phyloP scores from a whole-genome alignment of 2,329 filamentous ascomycete genomes.

The Cladosporium phlei region DNA sequence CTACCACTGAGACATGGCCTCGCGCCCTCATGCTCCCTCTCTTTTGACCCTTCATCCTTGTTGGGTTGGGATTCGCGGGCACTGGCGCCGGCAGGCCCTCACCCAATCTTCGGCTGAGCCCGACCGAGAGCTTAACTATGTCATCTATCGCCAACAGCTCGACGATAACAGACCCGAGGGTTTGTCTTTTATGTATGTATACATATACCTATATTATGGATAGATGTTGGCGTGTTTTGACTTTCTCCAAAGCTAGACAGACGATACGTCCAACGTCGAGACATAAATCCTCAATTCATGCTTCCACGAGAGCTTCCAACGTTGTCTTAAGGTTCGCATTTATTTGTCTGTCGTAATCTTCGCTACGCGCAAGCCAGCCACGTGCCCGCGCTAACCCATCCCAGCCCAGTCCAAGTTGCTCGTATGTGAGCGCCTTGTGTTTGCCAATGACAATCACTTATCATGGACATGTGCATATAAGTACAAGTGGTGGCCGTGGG shows the following conservation, averaged over 20 bases:
- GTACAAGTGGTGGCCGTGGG: constrained; percentile 1
- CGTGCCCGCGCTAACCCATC: constrained; percentile 4
- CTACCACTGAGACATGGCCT: no score
- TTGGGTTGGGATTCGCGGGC: constrained; percentile 6
- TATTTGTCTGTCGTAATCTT: constrained; percentile 9
- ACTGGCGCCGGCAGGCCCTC: neutral
- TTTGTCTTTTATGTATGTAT: no score
- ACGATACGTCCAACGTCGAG: no score
- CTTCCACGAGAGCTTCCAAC: no score
- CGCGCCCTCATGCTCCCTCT: no score
- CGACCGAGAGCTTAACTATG: constrained; percentile 6
- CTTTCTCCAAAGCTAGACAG: no score
- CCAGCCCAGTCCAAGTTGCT: constrained; percentile 1
- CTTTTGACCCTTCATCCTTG: no score
- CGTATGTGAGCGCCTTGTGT: neutral
- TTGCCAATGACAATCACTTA: neutral
- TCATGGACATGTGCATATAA: constrained; percentile 4
- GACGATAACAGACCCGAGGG: no score
- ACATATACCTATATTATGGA: no score
- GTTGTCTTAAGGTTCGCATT: no score
- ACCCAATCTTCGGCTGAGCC: neutral
- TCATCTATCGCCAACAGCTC: neutral
- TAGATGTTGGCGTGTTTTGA: no score
- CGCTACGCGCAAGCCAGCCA: neutral
- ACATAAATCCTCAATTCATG: no score